phyloP scores from a whole-genome alignment of 495 filamentous ascomycete genomes.

The Tuber magnatum region DNA sequence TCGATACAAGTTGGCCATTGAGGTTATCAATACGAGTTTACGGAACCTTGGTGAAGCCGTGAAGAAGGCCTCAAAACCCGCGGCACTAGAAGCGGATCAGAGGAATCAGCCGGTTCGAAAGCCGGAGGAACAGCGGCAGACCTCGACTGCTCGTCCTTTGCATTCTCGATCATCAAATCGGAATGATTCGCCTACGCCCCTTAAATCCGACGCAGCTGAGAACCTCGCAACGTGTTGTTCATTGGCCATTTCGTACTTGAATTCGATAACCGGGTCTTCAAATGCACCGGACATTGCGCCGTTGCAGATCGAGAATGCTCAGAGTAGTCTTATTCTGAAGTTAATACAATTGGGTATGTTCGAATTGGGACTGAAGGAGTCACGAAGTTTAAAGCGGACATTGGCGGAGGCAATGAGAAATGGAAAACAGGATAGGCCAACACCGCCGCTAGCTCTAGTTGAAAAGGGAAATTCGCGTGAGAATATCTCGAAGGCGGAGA shows the following conservation, averaged over 20 bases:
- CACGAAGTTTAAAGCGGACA: conserved; percentile 60
- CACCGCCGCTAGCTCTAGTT: conserved; percentile 34
- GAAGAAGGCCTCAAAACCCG: conserved; percentile 45
- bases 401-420: conserved; percentile 45
- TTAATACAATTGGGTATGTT: conserved; percentile 65
- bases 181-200: conserved; percentile 30
- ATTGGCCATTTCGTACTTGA: conserved; percentile 62
- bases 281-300: conserved; percentile 48
- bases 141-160: conserved; percentile 10
- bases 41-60: conserved; percentile 67
- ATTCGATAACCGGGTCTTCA: conserved; percentile 51
- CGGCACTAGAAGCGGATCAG: conserved; percentile 1
- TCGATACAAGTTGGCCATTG: conserved; percentile 59
- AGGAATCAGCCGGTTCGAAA: conserved; percentile 12
- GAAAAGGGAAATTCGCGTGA: conserved; percentile 45
- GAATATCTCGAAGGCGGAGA: conserved; percentile 42
- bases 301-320: conserved; percentile 76
- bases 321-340: conserved; percentile 66
- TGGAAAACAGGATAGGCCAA: conserved; percentile 15
- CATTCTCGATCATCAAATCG: conserved; percentile 32
- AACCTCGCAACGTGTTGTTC: conserved; percentile 66
- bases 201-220: conserved; percentile 32
- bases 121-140: conserved; percentile 18
- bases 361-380: conserved; percentile 69
- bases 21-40: conserved; percentile 68